Evolutionary conservation across 768 basidiomycete species (phyloP).

Genomic region (Leccinum pellstonianum): DNA sequence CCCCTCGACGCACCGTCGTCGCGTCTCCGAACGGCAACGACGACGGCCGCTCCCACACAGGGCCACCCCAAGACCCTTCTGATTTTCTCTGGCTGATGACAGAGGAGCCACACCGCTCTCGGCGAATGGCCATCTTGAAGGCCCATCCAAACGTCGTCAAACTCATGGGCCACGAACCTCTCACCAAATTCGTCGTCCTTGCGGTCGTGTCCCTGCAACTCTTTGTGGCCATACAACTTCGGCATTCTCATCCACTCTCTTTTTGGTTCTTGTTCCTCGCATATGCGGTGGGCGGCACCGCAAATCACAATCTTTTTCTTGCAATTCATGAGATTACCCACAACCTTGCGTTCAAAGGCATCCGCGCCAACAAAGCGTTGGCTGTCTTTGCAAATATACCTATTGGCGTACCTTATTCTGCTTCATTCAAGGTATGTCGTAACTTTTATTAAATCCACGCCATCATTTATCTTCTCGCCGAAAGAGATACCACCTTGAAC

Average conservation of each 20-base stretch:
- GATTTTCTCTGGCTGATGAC: constrained; percentile 98
- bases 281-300: constrained; percentile 88
- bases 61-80: constrained; percentile 67
- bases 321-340: constrained; percentile 99
- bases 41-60: constrained; percentile 42
- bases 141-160: constrained; percentile 94
- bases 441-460: not conserved
- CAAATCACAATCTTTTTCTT: constrained; percentile 96
- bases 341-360: constrained; percentile 86
- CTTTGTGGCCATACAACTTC: constrained; percentile 57
- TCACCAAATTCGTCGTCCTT: constrained; percentile 89
- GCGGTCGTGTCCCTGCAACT: constrained; percentile 80
- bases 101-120: constrained; percentile 92
- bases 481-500: constrained; percentile 91
- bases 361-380: constrained; percentile 79
- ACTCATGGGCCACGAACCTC: constrained; percentile 92
- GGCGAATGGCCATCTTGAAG: constrained; percentile 88
- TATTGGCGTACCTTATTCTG: constrained; percentile 92
- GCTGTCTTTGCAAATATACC: constrained; percentile 92
- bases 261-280: constrained; percentile 72
- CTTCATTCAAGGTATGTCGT: constrained; percentile 81
- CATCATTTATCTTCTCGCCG: constrained; percentile 6
- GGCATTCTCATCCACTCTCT: constrained; percentile 67
- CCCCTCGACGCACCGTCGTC: constrained; percentile 52
- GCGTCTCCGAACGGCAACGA: constrained; percentile 39